Evolutionary conservation across 2,329 filamentous ascomycete species (phyloP).

Genomic region (Gyromitra esculenta): DNA sequence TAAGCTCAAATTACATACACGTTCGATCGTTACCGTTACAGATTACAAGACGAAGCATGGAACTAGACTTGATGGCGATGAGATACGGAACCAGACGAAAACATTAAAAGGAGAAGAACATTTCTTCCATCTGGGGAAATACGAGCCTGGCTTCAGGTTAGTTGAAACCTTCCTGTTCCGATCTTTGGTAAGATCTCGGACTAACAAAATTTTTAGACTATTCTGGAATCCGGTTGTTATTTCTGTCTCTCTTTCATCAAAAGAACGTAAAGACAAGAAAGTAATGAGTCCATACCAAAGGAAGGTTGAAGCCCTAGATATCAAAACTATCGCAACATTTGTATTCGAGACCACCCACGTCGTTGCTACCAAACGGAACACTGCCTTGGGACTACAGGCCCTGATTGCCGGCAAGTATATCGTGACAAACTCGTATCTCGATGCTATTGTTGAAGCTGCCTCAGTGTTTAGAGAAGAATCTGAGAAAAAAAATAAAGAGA

Average conservation of each 20-base stretch:
- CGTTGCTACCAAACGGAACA: constrained; percentile 88
- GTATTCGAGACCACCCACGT: constrained; percentile 82
- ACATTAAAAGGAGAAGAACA: constrained; percentile 69
- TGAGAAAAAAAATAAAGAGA: constrained; percentile 59
- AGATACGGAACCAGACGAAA: constrained; percentile 71
- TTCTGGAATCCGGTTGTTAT: constrained; percentile 83
- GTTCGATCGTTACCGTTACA: constrained; percentile 76
- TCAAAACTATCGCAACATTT: constrained; percentile 83
- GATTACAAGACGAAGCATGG: constrained; percentile 87
- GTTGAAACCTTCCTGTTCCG: constrained; percentile 19
- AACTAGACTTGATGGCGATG: constrained; percentile 77
- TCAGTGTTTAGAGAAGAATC: constrained; percentile 75
- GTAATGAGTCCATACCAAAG: constrained; percentile 71
- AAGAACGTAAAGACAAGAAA: constrained; percentile 72
- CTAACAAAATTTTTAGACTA: constrained; percentile 65
- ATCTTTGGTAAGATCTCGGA: constrained; percentile 9
- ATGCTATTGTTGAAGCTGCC: constrained; percentile 73
- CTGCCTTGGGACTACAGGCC: constrained; percentile 84
- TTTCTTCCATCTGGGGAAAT: constrained; percentile 64
- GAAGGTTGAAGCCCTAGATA: constrained; percentile 82
- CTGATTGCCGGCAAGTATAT: constrained; percentile 82
- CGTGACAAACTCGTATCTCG: constrained; percentile 77
- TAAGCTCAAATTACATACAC: constrained; percentile 71
- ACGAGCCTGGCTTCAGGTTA: constrained; percentile 59
- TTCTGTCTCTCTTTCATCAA: constrained; percentile 78